phyloP scores from a whole-genome alignment of 2,329 filamentous ascomycete genomes.

The Cadophora malorum region DNA sequence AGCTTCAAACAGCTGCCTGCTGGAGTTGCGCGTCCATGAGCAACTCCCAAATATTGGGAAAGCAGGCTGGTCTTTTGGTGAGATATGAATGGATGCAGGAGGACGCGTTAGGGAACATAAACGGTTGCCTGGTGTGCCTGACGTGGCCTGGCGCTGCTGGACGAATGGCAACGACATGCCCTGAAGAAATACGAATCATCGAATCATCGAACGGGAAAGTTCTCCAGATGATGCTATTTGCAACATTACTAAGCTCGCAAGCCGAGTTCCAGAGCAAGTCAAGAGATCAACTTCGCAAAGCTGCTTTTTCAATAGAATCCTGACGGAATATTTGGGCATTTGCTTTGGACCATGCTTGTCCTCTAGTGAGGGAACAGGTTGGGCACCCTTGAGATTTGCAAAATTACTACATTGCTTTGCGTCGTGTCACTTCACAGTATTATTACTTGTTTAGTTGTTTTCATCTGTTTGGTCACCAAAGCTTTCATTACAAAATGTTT shows the following conservation, averaged over 20 bases:
- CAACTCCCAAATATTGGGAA: background rate
- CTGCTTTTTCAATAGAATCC: background rate
- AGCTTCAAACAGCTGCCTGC: background rate
- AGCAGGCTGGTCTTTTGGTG: background rate
- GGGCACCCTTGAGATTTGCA: background rate
- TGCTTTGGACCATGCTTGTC: background rate
- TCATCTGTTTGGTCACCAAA: too few relatives aligned
- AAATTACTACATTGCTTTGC: background rate
- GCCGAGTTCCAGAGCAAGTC: background rate
- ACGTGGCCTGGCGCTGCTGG: background rate
- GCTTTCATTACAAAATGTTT: too few relatives aligned
- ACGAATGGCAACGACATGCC: background rate
- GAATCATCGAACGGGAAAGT: background rate
- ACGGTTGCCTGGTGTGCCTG: background rate
- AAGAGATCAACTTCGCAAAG: background rate
- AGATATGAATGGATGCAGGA: background rate
- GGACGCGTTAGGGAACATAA: background rate
- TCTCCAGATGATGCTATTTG: background rate
- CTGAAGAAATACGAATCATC: background rate
- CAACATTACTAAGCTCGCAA: background rate
- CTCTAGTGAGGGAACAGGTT: background rate
- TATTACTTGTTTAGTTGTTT: background rate
- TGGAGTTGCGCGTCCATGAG: background rate
- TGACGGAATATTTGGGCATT: background rate
- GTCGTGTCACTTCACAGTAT: background rate